A percentile compares a stretch with the other conserved stretches of the same genome.
These are phyloP conservation scores for Sporothrix mexicana DNA, from an alignment of 2,329 filamentous ascomycete species.

Conservation along the genomic window DNA sequence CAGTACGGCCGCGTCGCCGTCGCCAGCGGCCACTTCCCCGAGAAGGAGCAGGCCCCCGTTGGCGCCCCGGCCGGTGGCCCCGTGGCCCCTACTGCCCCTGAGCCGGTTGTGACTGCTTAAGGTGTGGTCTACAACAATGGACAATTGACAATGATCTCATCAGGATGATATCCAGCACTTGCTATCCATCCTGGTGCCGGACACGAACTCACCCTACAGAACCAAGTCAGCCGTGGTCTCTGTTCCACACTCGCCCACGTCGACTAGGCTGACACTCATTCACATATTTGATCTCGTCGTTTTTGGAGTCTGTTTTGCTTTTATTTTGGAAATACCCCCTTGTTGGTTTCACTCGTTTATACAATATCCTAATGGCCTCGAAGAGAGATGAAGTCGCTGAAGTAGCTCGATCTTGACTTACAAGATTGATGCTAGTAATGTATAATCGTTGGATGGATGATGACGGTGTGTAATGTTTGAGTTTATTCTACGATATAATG, in stretches of 20 bases:
- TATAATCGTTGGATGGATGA: slow-evolving; percentile 11
- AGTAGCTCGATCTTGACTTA: not conserved
- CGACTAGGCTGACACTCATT: not conserved
- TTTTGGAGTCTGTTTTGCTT: slow-evolving; percentile 5
- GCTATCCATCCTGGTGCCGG: not conserved
- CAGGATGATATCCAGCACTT: not conserved
- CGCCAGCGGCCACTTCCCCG: slow-evolving; percentile 51
- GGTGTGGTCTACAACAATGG: no score
- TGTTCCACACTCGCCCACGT: no score
- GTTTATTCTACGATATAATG: not conserved
- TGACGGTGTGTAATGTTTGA: not conserved
- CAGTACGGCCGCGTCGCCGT: slow-evolving; percentile 59
- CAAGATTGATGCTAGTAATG: slow-evolving; percentile 18
- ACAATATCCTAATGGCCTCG: not conserved
- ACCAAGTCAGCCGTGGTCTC: not conserved
- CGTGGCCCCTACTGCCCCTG: not conserved
- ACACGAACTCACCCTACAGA: not conserved
- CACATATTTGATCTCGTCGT: not conserved
- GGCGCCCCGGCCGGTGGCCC: slow-evolving; percentile 35
- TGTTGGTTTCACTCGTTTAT: slow-evolving; percentile 25
- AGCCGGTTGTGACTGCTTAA: slow-evolving; percentile 27
- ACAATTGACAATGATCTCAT: not conserved
- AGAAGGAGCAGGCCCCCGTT: slow-evolving; percentile 49
- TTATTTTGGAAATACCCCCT: slow-evolving; percentile 21
- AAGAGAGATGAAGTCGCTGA: not conserved